Conservation (phyloP, 176 grass and related monocot species). For the Zoysia japonica region DNA sequence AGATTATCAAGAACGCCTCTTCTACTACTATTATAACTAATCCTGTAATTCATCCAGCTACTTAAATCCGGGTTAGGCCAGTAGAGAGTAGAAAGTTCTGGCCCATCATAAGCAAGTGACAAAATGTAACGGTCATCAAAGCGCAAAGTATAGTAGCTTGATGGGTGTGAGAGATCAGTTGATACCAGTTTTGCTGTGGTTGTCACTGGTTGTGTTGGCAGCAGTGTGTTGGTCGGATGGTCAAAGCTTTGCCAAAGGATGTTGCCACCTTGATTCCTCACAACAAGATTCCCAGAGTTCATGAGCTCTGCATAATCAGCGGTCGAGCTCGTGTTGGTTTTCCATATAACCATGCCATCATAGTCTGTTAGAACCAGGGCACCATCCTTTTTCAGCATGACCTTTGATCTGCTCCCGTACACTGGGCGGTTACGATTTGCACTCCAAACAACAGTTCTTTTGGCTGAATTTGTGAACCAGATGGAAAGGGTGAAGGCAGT, state of each 20-base stretch:
- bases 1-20: constrained; percentile 29
- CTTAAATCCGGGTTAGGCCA: constrained; percentile 38
- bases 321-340: neutral
- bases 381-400: constrained; percentile 23
- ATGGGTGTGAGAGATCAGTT: constrained; percentile 17
- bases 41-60: constrained; percentile 41
- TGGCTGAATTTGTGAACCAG: constrained; percentile 38
- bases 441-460: constrained; percentile 40
- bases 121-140: constrained; percentile 30
- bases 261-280: constrained; percentile 6
- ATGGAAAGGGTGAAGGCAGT: constrained; percentile 45
- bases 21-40: constrained; percentile 37
- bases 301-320: constrained; percentile 33
- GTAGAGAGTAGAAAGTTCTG: constrained; percentile 38
- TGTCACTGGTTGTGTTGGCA: constrained; percentile 37
- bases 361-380: constrained; percentile 33
- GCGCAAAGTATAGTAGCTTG: constrained; percentile 38
- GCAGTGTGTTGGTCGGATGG: constrained; percentile 36
- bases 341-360: constrained; percentile 23
- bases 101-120: constrained; percentile 33
- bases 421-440: constrained; percentile 32
- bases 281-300: constrained; percentile 27
- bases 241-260: constrained; percentile 46
- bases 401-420: constrained; percentile 11
- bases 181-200: constrained; percentile 33